Evolutionary conservation across 371 early-diverging fungal genomes (phyloP).

Genomic region (Blakeslea trispora): DNA sequence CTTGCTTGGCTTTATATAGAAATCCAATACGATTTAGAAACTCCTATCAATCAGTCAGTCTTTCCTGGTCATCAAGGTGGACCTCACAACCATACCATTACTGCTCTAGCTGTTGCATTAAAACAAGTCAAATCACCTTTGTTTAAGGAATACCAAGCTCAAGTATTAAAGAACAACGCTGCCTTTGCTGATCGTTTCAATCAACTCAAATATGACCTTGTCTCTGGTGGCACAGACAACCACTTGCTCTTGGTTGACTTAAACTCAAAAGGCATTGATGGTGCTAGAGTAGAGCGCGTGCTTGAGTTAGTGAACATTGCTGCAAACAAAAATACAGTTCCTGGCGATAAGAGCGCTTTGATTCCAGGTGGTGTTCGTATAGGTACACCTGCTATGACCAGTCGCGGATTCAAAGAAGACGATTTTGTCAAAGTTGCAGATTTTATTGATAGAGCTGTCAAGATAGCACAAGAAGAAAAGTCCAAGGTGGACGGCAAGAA

Average conservation of each 20-base stretch:
- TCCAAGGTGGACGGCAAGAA: slow-evolving; percentile 79
- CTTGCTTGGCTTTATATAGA: slow-evolving; percentile 34
- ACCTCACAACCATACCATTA: slow-evolving; percentile 99
- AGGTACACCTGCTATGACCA: slow-evolving; percentile 97
- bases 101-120: slow-evolving; percentile 96
- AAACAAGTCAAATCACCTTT: slow-evolving; percentile 84
- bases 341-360: slow-evolving; percentile 94
- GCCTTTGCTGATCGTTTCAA: slow-evolving; percentile 82
- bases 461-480: slow-evolving; percentile 66
- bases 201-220: slow-evolving; percentile 79
- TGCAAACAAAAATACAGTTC: slow-evolving; percentile 99
- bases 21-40: slow-evolving; percentile 87
- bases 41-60: slow-evolving; percentile 94
- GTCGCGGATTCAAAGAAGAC: slow-evolving; percentile 85
- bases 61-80: slow-evolving; percentile 99
- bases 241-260: slow-evolving; percentile 92
- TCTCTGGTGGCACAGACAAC: slow-evolving; percentile 94
- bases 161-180: slow-evolving; percentile 89
- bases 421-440: slow-evolving; percentile 87
- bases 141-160: slow-evolving; percentile 90
- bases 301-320: slow-evolving; percentile 95
- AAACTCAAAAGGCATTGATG: slow-evolving; percentile 82
- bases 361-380: slow-evolving; percentile 95
- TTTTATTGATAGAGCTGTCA: slow-evolving; percentile 86
- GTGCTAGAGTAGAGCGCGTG: slow-evolving; percentile 93